These are phyloP conservation scores for Termitomyces sp. DNA, from an alignment of 1,284 basidiomycete species.

Conservation along the genomic window DNA sequence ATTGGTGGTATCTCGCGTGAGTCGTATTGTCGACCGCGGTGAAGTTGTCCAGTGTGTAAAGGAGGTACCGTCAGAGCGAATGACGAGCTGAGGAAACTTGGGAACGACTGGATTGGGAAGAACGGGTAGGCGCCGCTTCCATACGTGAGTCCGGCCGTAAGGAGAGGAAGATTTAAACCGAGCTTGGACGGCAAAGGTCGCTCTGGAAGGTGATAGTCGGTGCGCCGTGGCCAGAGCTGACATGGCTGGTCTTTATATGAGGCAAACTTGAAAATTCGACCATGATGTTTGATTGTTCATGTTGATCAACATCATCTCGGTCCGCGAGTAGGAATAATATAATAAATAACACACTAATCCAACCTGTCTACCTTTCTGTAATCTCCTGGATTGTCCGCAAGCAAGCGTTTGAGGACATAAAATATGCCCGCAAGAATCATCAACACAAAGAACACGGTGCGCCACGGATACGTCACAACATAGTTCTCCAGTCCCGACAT, in stretches of 20 bases:
- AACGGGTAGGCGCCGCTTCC: slow-evolving; percentile 57
- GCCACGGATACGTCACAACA: slow-evolving; percentile 37
- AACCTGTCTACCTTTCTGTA: slow-evolving; percentile 19
- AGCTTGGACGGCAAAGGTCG: slow-evolving; percentile 1
- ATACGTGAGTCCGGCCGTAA: slow-evolving; percentile 73
- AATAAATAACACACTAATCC: slow-evolving; percentile 12
- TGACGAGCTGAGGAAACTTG: slow-evolving; percentile 77
- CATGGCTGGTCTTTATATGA: neutral
- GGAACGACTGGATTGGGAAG: slow-evolving; percentile 80
- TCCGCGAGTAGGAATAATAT: neutral
- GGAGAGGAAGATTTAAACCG: slow-evolving; percentile 56
- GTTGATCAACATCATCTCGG: neutral
- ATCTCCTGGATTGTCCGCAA: slow-evolving; percentile 21
- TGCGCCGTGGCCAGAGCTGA: neutral
- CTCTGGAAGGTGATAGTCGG: neutral
- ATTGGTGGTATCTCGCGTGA: slow-evolving; percentile 83
- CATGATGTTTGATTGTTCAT: neutral
- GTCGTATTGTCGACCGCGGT: slow-evolving; percentile 65
- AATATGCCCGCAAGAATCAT: slow-evolving; percentile 25
- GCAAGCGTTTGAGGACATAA: slow-evolving; percentile 25
- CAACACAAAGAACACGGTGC: slow-evolving; percentile 28
- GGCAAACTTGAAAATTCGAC: neutral
- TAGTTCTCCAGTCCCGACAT: slow-evolving; percentile 42
- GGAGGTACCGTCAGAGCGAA: slow-evolving; percentile 82
- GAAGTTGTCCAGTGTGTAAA: slow-evolving; percentile 85